Base-by-base conservation (phyloP, 169 alveolate species). In the Eimeria maxima region DNA sequence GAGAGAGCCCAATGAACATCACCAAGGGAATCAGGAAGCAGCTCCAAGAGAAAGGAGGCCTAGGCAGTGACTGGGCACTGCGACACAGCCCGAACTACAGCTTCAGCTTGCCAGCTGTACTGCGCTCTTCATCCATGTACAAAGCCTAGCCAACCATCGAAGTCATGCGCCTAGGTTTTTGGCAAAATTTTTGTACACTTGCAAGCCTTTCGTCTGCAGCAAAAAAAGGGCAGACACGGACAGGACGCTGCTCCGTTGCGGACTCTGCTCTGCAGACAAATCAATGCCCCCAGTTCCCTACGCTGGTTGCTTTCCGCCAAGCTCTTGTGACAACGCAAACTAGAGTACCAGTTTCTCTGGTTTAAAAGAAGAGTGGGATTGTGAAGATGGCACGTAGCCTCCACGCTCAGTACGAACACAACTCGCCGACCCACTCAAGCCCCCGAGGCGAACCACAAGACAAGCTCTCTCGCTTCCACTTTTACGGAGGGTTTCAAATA, bases 401-500 rank as follows among this genome's bases (percentile, higher is more conserved):
- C 45, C 67, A 42, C 88, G 65, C 67, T 50, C n/a, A 11, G 65
- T n/a, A 24, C 45, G 65, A 44, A 78, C 83, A 44, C 65, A 45
- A 78, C 38, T 45, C 88, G 67, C 88, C 88, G 88, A 78, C 88
- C 88, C 60, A 45, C 65, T 78, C 88, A 78, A 78, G 88, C 88
- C 88, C 88, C 88, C 65, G 88, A 78, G 88, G 88, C 88, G 88
- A 47, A n/a, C 45, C 88, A 11, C 67, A 44, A 45, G 88, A 47
- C 67, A 78, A 78, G 67, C 88, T 45, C 14, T 27, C 67, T 50
- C 65, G 67, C 88, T 78, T 78, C 88, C 88, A 8, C 60, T 45
- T 24, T 67, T 45, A 14, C 44, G 11, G 88, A 78, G 47, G 65
- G 44, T 47, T 44, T 50, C 88, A 50, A 78, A 78, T 78, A n/a